Conservation (phyloP, 768 basidiomycete species). For the Daedaleopsis sinensis region DNA sequence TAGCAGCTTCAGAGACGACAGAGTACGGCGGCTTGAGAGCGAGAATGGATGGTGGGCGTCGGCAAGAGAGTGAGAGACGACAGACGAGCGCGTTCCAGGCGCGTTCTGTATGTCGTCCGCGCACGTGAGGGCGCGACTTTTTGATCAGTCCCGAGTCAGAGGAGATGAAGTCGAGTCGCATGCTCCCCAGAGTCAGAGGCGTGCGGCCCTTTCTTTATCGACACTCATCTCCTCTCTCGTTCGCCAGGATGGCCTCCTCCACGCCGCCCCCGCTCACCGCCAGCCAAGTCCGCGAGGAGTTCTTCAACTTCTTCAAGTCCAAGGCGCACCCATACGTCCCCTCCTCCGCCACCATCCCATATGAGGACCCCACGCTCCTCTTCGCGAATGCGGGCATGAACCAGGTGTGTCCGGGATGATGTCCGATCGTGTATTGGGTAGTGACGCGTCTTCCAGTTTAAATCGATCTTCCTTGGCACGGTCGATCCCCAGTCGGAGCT, state of each 20-base stretch:
- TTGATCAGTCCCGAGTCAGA: constrained; percentile 22
- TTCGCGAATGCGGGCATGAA: constrained; percentile 99
- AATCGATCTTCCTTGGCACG: constrained; percentile 96
- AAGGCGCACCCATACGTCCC: constrained; percentile 87
- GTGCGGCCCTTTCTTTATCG: constrained; percentile 19
- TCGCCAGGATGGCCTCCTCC: constrained; percentile 21
- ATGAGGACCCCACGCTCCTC: constrained; percentile 95
- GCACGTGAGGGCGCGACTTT: constrained; percentile 23
- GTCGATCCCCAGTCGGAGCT: constrained; percentile 95
- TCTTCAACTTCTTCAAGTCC: constrained; percentile 85
- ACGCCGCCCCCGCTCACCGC: constrained; percentile 67
- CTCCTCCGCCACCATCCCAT: constrained; percentile 92
- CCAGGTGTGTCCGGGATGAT: constrained; percentile 53
- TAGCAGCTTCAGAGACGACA: too few relatives aligned
- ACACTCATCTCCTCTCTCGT: constrained; percentile 11
- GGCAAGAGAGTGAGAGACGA: constrained; percentile 6
- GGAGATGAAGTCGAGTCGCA: constrained; percentile 16
- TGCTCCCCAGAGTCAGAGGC: constrained; percentile 17
- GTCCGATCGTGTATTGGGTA: not conserved
- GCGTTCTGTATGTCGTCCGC: not conserved
- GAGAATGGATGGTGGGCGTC: constrained; percentile 3
- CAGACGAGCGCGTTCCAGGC: too few relatives aligned
- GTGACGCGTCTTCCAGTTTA: constrained; percentile 63
- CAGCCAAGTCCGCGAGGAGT: constrained; percentile 80
- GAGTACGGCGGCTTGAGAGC: not conserved